phyloP scores from a whole-genome alignment of 2,329 filamentous ascomycete species.

The Hymenoscyphus occultus region DNA sequence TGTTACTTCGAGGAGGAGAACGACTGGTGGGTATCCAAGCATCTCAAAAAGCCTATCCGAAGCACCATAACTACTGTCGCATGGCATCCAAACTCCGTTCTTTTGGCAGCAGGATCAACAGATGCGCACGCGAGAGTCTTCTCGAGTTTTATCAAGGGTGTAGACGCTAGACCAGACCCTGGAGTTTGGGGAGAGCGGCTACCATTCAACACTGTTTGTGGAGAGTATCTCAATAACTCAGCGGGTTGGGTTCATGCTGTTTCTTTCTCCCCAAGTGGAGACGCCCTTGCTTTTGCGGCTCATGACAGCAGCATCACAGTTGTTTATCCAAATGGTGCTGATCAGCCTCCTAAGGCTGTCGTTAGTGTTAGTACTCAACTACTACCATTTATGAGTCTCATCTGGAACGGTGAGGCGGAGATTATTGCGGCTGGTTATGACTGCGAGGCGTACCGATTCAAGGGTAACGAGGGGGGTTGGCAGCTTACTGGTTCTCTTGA shows the following conservation, averaged over 20 bases:
- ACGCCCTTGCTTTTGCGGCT: conserved; percentile 89
- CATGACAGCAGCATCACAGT: conserved; percentile 97
- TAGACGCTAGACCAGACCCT: conserved; percentile 81
- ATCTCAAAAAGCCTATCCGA: conserved; percentile 97
- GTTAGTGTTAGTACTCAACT: conserved; percentile 86
- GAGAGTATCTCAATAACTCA: conserved; percentile 92
- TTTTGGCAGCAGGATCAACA: conserved; percentile 92
- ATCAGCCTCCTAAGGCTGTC: conserved; percentile 87
- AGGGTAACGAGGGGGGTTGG: conserved; percentile 78
- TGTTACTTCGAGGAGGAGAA: conserved; percentile 99
- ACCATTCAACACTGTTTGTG: conserved; percentile 97
- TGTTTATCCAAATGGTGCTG: conserved; percentile 88
- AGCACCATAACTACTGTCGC: conserved; percentile 93
- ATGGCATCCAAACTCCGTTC: conserved; percentile 97
- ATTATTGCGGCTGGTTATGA: conserved; percentile 94
- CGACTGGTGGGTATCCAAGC: conserved; percentile 99
- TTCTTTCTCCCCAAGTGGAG: conserved; percentile 86
- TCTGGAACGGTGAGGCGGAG: conserved; percentile 89
- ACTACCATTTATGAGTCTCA: conserved; percentile 85
- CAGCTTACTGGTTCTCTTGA: conserved; percentile 79
- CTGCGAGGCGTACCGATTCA: conserved; percentile 85
- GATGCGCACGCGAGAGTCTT: conserved; percentile 95
- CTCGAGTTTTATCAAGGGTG: conserved; percentile 92
- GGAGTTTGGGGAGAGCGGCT: conserved; percentile 91
- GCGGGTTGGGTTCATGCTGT: conserved; percentile 96